Percentiles rank a stretch among this genome's conserved stretches.
Evolutionary conservation across 768 basidiomycete genomes (phyloP).

Genomic region (Termitomyces sp.): DNA sequence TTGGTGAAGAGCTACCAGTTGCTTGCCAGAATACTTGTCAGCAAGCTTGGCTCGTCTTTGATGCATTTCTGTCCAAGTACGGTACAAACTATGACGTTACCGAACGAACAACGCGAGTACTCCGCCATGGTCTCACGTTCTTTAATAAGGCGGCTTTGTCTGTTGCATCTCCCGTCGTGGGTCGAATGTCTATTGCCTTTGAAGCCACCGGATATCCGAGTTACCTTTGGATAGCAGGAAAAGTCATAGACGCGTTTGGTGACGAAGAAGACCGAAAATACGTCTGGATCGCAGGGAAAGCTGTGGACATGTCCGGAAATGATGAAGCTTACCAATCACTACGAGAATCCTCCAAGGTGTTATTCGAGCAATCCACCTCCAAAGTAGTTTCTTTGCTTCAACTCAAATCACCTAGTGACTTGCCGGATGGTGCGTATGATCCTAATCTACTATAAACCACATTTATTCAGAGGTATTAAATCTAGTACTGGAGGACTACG

Average conservation of each 20-base stretch:
- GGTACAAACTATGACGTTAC: constrained; percentile 72
- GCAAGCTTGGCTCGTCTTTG: constrained; percentile 84
- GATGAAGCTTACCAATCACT: constrained; percentile 51
- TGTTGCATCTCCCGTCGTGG: constrained; percentile 67
- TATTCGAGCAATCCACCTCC: constrained; percentile 75
- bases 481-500: constrained; percentile 90
- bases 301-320: constrained; percentile 70
- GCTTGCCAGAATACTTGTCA: constrained; percentile 75
- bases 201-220: constrained; percentile 78
- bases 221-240: constrained; percentile 93
- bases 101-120: constrained; percentile 79
- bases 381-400: constrained; percentile 69
- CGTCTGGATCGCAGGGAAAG: constrained; percentile 91
- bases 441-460: background rate
- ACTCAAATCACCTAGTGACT: constrained; percentile 60
- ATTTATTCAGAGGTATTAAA: background rate
- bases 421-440: constrained; percentile 81
- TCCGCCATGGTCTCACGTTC: constrained; percentile 80
- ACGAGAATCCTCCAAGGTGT: constrained; percentile 50
- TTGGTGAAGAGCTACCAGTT: constrained; percentile 78
- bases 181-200: constrained; percentile 75
- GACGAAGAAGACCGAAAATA: constrained; percentile 59
- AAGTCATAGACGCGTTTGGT: constrained; percentile 76
- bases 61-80: constrained; percentile 74
- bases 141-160: constrained; percentile 67